Evolutionary conservation across 2,329 filamentous ascomycete species (phyloP), one percentile per base, ranked within the genome.

Genomic region (Pseudocercospora fuligena): DNA sequence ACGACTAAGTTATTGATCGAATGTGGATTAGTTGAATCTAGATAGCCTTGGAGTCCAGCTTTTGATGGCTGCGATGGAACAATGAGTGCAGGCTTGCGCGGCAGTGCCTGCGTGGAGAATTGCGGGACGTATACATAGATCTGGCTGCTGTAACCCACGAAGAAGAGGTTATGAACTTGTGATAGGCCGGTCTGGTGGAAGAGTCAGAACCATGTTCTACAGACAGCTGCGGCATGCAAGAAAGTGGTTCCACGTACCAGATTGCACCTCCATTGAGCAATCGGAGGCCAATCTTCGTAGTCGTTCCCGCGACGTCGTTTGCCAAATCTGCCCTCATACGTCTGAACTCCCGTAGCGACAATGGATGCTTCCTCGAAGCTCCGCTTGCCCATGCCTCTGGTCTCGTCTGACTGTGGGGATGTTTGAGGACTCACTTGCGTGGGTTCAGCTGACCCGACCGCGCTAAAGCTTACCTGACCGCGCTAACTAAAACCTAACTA

Each of bases 161-260:
- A 83, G 71, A 81, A 84, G n/a, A 84, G 76, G 64, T 85, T 84
- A 72, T 80, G 77, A 2, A 71, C 69, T 59, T 81, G 78, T 16
- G 83, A 84, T 12, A 85, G 74, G 5, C 76, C 82, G 16, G 82
- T 84, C 77, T 80, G 54, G 14, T 12, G 56, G 23, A n/a, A 23
- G 56, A 36, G 49, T 21, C 27, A 47, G 29, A 23, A 64, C 46
- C 36, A 62, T 25, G 56, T 40, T 36, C 56, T 58, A 58, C 43
- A 56, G 51, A 59, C 43, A 54, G 68, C 63, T 60, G 61, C 65
- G 58, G 51, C 51, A 21, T 43, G 58, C 43, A 54, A 57, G 33
- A 43, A 3, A 5, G 31, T 49, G 63, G 57, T 62, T 47, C 21
- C 57, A 73, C 75, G 59, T 68, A 78, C 76, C 70, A 82, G 73